Conservation (phyloP, 768 basidiomycete species). For the Mycena chlorophos region DNA sequence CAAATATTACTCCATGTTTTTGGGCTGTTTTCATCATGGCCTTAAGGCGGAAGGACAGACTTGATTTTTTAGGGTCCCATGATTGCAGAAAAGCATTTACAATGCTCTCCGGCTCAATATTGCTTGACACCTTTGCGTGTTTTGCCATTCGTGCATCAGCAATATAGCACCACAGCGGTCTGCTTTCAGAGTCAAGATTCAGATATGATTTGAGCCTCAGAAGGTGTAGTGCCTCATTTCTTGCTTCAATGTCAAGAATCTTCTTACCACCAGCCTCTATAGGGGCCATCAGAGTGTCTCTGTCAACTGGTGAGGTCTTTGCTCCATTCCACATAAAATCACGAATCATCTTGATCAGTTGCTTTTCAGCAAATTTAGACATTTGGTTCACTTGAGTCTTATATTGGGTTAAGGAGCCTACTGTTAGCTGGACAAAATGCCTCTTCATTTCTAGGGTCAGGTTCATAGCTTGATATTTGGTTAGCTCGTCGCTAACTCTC, state of each 20-base stretch:
- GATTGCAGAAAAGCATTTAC: constrained; percentile 29
- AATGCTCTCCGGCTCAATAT: not conserved
- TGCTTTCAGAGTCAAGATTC: not conserved
- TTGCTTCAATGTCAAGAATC: constrained; percentile 25
- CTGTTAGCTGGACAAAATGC: constrained; percentile 26
- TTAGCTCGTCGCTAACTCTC: constrained; percentile 25
- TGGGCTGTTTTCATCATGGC: constrained; percentile 23
- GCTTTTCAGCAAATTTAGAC: constrained; percentile 29
- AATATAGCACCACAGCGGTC: constrained; percentile 30
- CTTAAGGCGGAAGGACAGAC: constrained; percentile 14
- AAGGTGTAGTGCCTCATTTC: constrained; percentile 29
- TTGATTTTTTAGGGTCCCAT: constrained; percentile 19
- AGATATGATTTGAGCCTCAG: constrained; percentile 31
- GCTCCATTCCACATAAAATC: constrained; percentile 32
- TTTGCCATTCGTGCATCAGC: constrained; percentile 28
- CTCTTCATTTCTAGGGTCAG: constrained; percentile 31
- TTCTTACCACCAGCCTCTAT: constrained; percentile 25
- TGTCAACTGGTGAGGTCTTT: constrained; percentile 15
- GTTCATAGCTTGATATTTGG: constrained; percentile 26
- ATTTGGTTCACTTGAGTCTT: constrained; percentile 36
- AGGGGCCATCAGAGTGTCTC: constrained; percentile 20
- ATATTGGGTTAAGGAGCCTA: constrained; percentile 38
- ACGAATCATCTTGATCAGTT: constrained; percentile 21
- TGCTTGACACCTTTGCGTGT: not conserved
- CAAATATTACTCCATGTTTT: constrained; percentile 21